Base-by-base conservation (phyloP, 495 filamentous ascomycete species). In the Penicillium samsonianum region DNA sequence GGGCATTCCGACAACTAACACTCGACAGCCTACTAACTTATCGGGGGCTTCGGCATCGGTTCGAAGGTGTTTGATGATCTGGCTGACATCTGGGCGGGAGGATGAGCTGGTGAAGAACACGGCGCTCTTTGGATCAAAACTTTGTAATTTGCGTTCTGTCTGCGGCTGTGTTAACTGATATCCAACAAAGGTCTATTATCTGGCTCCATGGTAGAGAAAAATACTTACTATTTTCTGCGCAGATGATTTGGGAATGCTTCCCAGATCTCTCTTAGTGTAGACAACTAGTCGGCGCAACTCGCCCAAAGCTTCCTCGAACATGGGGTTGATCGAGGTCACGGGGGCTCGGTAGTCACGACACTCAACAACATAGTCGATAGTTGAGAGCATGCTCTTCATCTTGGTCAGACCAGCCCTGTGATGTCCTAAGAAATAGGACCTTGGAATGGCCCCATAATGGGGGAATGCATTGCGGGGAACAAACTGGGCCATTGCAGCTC, bases 351-450 rank as follows among this genome's bases (percentile, higher is more conserved):
- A 93, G 74, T 99, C 94, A 50, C 94, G 89, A 73, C 92, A 96
- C 73, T 99, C 94, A 55, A 99, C 84, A 48, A 99, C 84, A 44
- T 98, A 87, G 60, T 92, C 89, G 55, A 96, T 89, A 46, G 84
- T 82, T 43, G 84, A 84, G 45, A 99, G 83, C 74, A 88, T 80
- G 54, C 84, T 85, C 72, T 89, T 90, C 89, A 99, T 98, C 68
- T 88, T 87, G 19, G 76, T 76, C 20, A 98, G 78, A n/a, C 89
- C 94, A 35, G 88, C 79, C 43, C 82, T 80, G 78, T 99, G 94
- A 70, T 99, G 94, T 55, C 94, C 94, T n/a, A 98, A 84, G 80
- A 88, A 99, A 78, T 97, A 99, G 54, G 95, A 94, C 23, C 90
- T 84, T 14, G 90, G 88, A 55, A 98, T 85, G 33, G 84, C 84